phyloP scores from a whole-genome alignment of 345 rosid species.

The Moringa oleifera region DNA sequence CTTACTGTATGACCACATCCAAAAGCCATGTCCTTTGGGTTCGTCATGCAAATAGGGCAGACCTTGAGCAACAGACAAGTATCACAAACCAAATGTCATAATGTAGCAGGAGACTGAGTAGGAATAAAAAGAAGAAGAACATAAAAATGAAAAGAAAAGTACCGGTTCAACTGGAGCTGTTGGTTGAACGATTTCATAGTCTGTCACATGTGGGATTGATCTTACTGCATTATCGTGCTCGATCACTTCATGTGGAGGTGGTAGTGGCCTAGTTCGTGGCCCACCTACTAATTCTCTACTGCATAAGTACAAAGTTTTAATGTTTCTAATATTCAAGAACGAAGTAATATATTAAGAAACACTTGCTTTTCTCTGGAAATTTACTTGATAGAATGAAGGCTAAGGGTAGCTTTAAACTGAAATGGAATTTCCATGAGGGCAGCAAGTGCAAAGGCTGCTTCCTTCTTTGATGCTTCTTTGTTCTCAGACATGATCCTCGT shows the following conservation, averaged over 20 bases:
- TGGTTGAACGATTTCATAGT: conserved; percentile 33
- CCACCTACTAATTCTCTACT: conserved; percentile 27
- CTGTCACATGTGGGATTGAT: conserved; percentile 26
- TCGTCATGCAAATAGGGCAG: conserved; percentile 91
- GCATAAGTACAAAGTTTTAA: conserved; percentile 25
- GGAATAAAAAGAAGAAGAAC: not conserved
- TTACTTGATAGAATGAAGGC: conserved; percentile 41
- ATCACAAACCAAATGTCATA: conserved; percentile 5
- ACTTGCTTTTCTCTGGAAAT: conserved; percentile 8
- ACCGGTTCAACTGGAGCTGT: conserved; percentile 39
- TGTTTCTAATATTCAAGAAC: conserved; percentile 9
- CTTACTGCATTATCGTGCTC: conserved; percentile 53
- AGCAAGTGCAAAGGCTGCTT: conserved; percentile 86
- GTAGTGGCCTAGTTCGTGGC: conserved; percentile 47
- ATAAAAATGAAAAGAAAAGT: conserved; percentile 3
- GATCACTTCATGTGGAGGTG: conserved; percentile 66
- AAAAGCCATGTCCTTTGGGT: conserved; percentile 93
- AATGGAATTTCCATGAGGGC: conserved; percentile 95
- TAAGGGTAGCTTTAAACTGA: conserved; percentile 80
- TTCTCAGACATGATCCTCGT: conserved; percentile 79
- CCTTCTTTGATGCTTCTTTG: conserved; percentile 55
- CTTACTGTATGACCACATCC: conserved; percentile 91
- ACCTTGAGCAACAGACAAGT: conserved; percentile 39
- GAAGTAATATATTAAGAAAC: conserved; percentile 8
- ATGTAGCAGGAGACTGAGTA: not conserved